A percentile compares a stretch with the other conserved stretches of the same genome.
Evolutionary conservation across 495 filamentous ascomycete genomes (phyloP).

Genomic region (Penicillium silybi): DNA sequence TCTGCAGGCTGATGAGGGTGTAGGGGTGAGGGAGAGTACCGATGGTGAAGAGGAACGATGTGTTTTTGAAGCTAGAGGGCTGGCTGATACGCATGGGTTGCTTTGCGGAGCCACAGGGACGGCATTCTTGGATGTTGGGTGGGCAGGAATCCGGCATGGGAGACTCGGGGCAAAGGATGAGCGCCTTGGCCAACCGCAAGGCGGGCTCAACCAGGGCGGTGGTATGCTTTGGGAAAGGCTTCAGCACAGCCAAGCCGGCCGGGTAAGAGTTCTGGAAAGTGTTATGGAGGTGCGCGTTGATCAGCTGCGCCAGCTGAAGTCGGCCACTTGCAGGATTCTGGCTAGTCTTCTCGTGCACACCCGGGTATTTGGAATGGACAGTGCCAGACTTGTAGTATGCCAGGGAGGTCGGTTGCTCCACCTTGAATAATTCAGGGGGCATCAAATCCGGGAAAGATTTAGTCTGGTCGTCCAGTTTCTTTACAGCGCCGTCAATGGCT

Average conservation of each 20-base stretch:
- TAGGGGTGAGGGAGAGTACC: constrained; percentile 88
- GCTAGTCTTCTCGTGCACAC: constrained; percentile 58
- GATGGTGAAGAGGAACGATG: constrained; percentile 67
- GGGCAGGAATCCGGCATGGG: constrained; percentile 79
- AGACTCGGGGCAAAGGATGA: constrained; percentile 66
- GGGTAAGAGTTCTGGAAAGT: constrained; percentile 79
- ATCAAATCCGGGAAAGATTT: constrained; percentile 58
- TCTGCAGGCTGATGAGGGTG: constrained; percentile 64
- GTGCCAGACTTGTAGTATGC: constrained; percentile 72
- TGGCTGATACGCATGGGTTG: constrained; percentile 55
- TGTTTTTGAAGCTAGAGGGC: constrained; percentile 56
- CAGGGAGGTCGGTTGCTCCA: constrained; percentile 63
- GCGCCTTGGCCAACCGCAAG: constrained; percentile 62
- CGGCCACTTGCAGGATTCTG: constrained; percentile 55
- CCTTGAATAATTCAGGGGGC: constrained; percentile 52
- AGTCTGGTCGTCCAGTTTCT: constrained; percentile 49
- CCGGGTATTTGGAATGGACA: constrained; percentile 59
- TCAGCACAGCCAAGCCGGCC: constrained; percentile 71
- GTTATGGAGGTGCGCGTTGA: constrained; percentile 81
- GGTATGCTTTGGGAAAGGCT: constrained; percentile 69
- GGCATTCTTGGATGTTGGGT: constrained; percentile 71
- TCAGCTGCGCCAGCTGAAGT: constrained; percentile 62
- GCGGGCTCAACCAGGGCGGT: constrained; percentile 68
- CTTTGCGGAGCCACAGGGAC: constrained; percentile 56
- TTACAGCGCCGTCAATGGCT: constrained; percentile 62